These are phyloP conservation scores for Aspergillus pseudonomiae DNA, from an alignment of 2,329 filamentous ascomycete genomes.

Conservation along the genomic window DNA sequence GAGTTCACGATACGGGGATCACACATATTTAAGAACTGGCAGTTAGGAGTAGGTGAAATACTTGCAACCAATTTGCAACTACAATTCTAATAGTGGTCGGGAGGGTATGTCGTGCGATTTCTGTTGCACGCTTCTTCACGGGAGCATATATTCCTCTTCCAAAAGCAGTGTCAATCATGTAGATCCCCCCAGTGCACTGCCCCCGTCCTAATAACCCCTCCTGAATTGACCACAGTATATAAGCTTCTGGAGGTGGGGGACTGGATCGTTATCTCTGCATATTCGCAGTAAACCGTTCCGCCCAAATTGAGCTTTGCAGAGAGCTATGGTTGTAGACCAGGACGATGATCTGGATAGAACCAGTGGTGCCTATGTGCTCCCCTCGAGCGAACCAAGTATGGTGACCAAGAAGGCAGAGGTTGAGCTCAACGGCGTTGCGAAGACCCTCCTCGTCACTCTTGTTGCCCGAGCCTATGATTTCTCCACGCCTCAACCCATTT, in stretches of 20 bases:
- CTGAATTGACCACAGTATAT: too few species aligned
- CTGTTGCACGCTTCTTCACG: too few species aligned
- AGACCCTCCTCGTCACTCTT: neutral
- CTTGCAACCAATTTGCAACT: too few species aligned
- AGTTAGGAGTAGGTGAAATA: neutral
- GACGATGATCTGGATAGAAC: neutral
- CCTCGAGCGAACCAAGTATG: neutral
- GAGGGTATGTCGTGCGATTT: too few species aligned
- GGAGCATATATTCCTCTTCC: too few species aligned
- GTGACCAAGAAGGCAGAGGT: neutral
- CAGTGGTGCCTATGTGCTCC: neutral
- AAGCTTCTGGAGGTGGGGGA: neutral
- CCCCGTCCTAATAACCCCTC: too few species aligned
- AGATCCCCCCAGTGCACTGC: neutral
- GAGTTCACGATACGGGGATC: neutral
- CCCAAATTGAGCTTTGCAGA: neutral
- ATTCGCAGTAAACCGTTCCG: neutral
- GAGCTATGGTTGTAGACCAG: neutral
- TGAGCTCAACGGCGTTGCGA: neutral
- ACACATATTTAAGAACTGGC: neutral
- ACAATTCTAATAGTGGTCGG: too few species aligned
- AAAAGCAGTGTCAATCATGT: too few species aligned
- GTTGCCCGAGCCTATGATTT: neutral
- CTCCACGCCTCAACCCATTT: too few species aligned
- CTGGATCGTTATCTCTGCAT: neutral